These are phyloP conservation scores for Apiospora marii DNA, from an alignment of 2,329 filamentous ascomycete species.

Conservation along the genomic window DNA sequence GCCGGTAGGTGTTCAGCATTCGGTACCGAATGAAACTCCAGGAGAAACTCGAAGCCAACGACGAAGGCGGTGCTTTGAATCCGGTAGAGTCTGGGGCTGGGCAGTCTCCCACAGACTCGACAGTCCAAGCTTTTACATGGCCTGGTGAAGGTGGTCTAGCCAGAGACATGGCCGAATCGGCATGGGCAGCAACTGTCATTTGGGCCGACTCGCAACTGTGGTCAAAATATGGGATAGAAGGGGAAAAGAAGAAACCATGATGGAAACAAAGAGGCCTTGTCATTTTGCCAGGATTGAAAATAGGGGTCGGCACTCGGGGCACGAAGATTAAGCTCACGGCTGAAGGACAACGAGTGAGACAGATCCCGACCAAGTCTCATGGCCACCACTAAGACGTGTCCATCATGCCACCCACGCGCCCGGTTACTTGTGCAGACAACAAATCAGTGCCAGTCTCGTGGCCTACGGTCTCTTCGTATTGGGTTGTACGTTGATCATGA, in stretches of 20 bases:
- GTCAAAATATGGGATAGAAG: background rate
- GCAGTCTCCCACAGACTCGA: background rate
- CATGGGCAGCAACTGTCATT: background rate
- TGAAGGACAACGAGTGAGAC: background rate
- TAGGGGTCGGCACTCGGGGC: no score
- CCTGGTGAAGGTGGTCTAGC: background rate
- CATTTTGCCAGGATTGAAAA: no score
- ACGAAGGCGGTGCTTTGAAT: background rate
- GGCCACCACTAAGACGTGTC: background rate
- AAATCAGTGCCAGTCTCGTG: background rate
- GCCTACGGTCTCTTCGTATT: background rate
- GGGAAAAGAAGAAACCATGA: background rate
- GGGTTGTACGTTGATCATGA: no score
- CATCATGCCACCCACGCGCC: background rate
- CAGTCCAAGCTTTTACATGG: background rate
- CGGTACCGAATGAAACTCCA: background rate
- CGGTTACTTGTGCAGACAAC: background rate
- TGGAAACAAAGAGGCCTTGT: background rate
- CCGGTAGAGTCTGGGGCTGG: no score
- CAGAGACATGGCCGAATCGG: background rate
- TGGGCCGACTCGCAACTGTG: background rate
- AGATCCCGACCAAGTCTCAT: background rate
- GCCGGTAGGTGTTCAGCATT: slow-evolving; percentile 15
- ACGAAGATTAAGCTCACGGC: background rate
- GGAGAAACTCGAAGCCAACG: background rate